Evolutionary conservation across 805 yeast species (phyloP).

Genomic region (Metschnikowia kunwiensis): DNA sequence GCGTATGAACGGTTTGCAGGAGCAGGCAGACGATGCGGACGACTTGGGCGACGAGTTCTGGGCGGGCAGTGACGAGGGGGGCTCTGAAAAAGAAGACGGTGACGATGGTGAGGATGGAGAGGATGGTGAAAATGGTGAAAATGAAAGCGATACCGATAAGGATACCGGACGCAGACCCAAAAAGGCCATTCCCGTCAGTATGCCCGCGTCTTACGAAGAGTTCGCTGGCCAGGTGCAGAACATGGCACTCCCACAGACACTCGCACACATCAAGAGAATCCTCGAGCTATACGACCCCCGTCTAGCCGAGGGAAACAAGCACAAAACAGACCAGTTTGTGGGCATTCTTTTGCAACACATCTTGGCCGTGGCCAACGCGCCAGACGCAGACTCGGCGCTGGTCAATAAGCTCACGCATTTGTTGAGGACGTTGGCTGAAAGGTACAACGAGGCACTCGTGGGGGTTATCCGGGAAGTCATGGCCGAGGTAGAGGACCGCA

Average conservation of each 20-base stretch:
- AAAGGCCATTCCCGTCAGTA: conserved; percentile 19
- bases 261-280: conserved; percentile 51
- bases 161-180: conserved; percentile 21
- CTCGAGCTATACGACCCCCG: conserved; percentile 68
- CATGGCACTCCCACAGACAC: conserved; percentile 41
- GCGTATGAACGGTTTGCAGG: conserved; percentile 69
- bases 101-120: conserved; percentile 47
- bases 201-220: conserved; percentile 32
- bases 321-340: conserved; percentile 61
- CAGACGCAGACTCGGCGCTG: conserved; percentile 23
- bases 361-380: conserved; percentile 37
- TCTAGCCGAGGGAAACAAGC: conserved; percentile 78
- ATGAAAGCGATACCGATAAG: conserved; percentile 45
- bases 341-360: conserved; percentile 62
- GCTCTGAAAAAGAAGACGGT: conserved; percentile 54
- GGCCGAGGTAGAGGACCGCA: conserved; percentile 50
- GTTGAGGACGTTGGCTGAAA: conserved; percentile 58
- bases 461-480: conserved; percentile 59
- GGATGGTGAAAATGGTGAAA: conserved; percentile 18
- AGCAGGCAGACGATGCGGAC: conserved; percentile 54
- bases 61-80: conserved; percentile 44
- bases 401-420: conserved; percentile 43
- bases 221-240: conserved; percentile 30
- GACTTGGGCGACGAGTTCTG: conserved; percentile 72
- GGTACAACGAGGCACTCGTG: conserved; percentile 62